These are phyloP conservation scores for Microglena sp. DNA, from an alignment of 139 green algal genomes.

Conservation along the genomic window DNA sequence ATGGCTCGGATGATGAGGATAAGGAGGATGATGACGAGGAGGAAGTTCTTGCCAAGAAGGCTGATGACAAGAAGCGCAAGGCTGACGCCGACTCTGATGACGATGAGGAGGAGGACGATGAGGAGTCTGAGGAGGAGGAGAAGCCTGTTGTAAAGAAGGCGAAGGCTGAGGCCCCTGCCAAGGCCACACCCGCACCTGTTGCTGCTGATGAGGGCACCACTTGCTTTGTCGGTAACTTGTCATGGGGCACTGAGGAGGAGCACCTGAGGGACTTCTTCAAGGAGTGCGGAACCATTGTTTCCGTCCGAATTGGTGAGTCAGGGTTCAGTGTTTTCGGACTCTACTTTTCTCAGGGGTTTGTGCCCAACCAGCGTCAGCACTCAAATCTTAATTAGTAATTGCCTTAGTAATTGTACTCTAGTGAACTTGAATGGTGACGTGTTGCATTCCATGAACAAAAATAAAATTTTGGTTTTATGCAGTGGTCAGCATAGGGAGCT, in stretches of 20 bases:
- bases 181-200: constrained; percentile 3
- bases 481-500: too few species aligned
- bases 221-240: constrained; percentile 64
- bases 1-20: constrained; percentile 8
- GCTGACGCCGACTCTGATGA: constrained; percentile 6
- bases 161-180: constrained; percentile 11
- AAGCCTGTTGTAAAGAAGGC: constrained; percentile 30
- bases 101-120: constrained; percentile 17
- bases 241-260: constrained; percentile 46
- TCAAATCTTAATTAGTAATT: too few species aligned
- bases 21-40: constrained; percentile 20
- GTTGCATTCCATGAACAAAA: too few species aligned
- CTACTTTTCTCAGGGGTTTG: too few species aligned
- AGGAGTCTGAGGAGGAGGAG: constrained; percentile 11
- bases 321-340: background rate
- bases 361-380: too few species aligned
- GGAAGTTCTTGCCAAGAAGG: constrained; percentile 14
- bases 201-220: constrained; percentile 22
- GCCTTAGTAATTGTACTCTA: too few species aligned
- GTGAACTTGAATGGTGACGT: too few species aligned
- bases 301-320: constrained; percentile 43
- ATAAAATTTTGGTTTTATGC: too few species aligned
- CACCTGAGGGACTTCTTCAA: constrained; percentile 43
- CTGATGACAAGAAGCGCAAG: constrained; percentile 15
- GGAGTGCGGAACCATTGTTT: constrained; percentile 41